A percentile compares a stretch with the other conserved stretches of the same genome.
Conservation (phyloP, 2,329 filamentous ascomycete genomes). For the Magnaporthiopsis incrustans region DNA sequence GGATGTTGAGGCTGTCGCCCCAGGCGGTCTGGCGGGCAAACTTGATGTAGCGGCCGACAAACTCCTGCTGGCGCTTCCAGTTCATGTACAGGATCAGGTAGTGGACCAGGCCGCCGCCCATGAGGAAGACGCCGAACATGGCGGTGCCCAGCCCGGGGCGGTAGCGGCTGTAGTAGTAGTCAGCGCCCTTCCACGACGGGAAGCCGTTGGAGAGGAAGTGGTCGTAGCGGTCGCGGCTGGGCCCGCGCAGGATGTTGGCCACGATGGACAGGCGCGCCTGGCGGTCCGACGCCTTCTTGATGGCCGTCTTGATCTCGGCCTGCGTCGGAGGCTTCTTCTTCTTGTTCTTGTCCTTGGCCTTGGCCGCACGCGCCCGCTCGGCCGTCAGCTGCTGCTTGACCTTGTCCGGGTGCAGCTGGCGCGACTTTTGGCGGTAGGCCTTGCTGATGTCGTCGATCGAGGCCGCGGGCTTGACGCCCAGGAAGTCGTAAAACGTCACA, state of each 20-base stretch:
- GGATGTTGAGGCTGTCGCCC: slow-evolving; percentile 67
- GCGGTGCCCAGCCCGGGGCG: slow-evolving; percentile 84
- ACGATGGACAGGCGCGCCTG: slow-evolving; percentile 82
- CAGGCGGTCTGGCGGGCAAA: slow-evolving; percentile 83
- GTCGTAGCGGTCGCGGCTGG: slow-evolving; percentile 80
- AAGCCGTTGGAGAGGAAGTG: slow-evolving; percentile 91
- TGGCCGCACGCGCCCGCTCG: slow-evolving; percentile 51
- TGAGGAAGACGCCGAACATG: slow-evolving; percentile 69
- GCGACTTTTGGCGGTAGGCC: slow-evolving; percentile 83
- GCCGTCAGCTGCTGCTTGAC: slow-evolving; percentile 75
- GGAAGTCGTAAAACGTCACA: slow-evolving; percentile 89
- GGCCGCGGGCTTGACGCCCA: slow-evolving; percentile 66
- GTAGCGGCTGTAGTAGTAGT: slow-evolving; percentile 96
- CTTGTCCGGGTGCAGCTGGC: slow-evolving; percentile 87
- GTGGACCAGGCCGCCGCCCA: slow-evolving; percentile 77
- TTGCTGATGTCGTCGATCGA: slow-evolving; percentile 85
- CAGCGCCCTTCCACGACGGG: slow-evolving; percentile 91
- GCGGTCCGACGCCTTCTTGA: slow-evolving; percentile 74
- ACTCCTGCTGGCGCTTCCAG: slow-evolving; percentile 85
- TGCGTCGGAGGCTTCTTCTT: slow-evolving; percentile 64
- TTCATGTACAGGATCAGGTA: slow-evolving; percentile 78
- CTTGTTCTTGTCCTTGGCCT: slow-evolving; percentile 40
- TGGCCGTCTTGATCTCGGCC: slow-evolving; percentile 66
- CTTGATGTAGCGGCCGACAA: slow-evolving; percentile 84
- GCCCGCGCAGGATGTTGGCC: slow-evolving; percentile 74